Conservation (phyloP, 2,329 filamentous ascomycete species). For the Byssothecium circinans region DNA sequence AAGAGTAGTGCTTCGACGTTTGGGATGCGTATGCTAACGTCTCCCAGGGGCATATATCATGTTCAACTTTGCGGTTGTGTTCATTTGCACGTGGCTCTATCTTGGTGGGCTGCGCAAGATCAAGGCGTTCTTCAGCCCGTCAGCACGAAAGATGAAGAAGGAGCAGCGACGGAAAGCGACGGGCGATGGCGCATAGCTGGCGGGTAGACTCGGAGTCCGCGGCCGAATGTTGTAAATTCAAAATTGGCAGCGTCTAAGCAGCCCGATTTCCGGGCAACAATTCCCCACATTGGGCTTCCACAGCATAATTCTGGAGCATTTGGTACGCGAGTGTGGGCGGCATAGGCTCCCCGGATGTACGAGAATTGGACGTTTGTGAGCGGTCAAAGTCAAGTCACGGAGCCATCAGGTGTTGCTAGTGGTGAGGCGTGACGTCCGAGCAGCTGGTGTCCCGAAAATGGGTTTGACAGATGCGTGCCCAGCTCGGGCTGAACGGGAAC, state of each 20-base stretch:
- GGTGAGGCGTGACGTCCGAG: too few species aligned
- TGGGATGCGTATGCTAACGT: too few species aligned
- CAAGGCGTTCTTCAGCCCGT: constrained; percentile 37
- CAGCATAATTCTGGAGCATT: not conserved
- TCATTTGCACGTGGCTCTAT: constrained; percentile 58
- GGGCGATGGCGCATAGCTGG: constrained; percentile 18
- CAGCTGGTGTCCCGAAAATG: too few species aligned
- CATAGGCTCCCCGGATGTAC: too few species aligned
- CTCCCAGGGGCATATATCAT: constrained; percentile 52
- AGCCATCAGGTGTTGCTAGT: too few species aligned
- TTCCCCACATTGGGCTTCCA: not conserved
- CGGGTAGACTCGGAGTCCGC: not conserved
- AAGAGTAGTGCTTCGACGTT: not conserved
- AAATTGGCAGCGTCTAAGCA: not conserved
- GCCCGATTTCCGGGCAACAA: not conserved
- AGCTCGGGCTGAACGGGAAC: too few species aligned
- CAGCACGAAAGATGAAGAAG: constrained; percentile 38
- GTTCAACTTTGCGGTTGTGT: constrained; percentile 64
- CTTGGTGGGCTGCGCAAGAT: constrained; percentile 47
- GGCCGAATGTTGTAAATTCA: not conserved
- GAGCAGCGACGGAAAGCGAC: constrained; percentile 27
- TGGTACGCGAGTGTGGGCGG: too few species aligned
- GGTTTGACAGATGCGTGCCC: too few species aligned
- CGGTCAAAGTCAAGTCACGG: too few species aligned
- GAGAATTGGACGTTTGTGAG: too few species aligned